Evolutionary conservation across 441 rosid species (phyloP).

Genomic region (Arabidopsis lyrata): DNA sequence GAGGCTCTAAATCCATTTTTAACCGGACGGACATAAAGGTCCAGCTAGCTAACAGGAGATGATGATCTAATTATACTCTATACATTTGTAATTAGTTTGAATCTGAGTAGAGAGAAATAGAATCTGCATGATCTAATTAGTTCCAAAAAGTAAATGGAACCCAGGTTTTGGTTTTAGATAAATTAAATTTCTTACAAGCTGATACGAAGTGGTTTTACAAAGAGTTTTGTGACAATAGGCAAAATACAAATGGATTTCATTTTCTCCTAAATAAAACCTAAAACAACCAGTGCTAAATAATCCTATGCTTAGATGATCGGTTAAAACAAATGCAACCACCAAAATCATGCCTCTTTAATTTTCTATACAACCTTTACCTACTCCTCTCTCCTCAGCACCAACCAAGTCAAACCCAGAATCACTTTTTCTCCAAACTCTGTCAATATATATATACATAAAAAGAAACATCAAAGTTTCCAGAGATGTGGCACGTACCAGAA

Average conservation of each 20-base stretch:
- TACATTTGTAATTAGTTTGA: slow-evolving; percentile 40
- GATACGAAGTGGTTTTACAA: slow-evolving; percentile 30
- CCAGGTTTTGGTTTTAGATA: slow-evolving; percentile 31
- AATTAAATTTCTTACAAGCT: slow-evolving; percentile 28
- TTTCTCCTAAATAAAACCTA: slow-evolving; percentile 17
- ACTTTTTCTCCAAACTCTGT: slow-evolving; percentile 41
- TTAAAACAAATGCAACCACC: slow-evolving; percentile 45
- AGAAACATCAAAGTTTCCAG: slow-evolving; percentile 20
- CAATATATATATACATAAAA: slow-evolving; percentile 57
- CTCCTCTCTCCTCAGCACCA: slow-evolving; percentile 44
- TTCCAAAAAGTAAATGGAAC: neutral
- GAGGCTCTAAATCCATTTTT: slow-evolving; percentile 48
- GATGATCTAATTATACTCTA: slow-evolving; percentile 29
- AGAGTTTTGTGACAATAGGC: slow-evolving; percentile 25
- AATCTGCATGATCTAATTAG: too few relatives aligned
- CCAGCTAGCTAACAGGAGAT: slow-evolving; percentile 37
- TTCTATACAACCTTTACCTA: slow-evolving; percentile 47
- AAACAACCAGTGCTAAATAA: slow-evolving; percentile 24
- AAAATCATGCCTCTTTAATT: slow-evolving; percentile 49
- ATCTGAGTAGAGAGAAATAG: slow-evolving; percentile 9
- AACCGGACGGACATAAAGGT: neutral
- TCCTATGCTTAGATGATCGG: slow-evolving; percentile 39
- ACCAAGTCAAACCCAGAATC: slow-evolving; percentile 49
- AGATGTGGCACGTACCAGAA: slow-evolving; percentile 43
- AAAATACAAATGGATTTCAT: slow-evolving; percentile 2